A percentile compares a stretch with the other conserved stretches of the same genome.
Conservation (phyloP, 352 stramenopile species). For the Globisporangium uncinulatum region DNA sequence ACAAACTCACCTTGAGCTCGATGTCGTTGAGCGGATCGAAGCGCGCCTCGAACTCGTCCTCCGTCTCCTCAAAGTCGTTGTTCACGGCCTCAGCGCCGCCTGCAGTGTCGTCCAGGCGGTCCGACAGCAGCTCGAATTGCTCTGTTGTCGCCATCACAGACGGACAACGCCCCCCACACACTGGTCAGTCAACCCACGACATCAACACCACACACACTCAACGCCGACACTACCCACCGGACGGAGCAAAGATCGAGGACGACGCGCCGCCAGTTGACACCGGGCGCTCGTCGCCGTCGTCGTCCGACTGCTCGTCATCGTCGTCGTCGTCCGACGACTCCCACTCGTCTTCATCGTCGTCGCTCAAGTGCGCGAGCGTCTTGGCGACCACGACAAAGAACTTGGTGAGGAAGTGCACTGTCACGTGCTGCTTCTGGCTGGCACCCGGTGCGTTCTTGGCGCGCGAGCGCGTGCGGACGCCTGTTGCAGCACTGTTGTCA, state of each 20-base stretch:
- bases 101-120: constrained; percentile 38
- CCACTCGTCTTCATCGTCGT: constrained; percentile 79
- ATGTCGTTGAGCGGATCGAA: constrained; percentile 79
- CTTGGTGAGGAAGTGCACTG: constrained; percentile 79
- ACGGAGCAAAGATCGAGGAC: constrained; percentile 55
- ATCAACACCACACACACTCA: background rate
- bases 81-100: constrained; percentile 26
- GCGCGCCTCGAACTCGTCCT: constrained; percentile 77
- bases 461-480: constrained; percentile 60
- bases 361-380: constrained; percentile 57
- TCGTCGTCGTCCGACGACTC: constrained; percentile 60
- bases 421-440: constrained; percentile 31
- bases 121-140: constrained; percentile 61
- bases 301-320: constrained; percentile 58
- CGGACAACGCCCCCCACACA: background rate
- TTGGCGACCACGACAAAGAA: constrained; percentile 69
- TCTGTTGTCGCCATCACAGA: constrained; percentile 24
- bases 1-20: constrained; percentile 54
- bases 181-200: background rate
- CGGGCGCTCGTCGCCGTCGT: constrained; percentile 34
- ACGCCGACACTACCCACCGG: constrained; percentile 26
- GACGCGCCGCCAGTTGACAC: constrained; percentile 8
- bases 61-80: constrained; percentile 41
- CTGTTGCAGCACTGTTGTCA: background rate
- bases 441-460: constrained; percentile 25